Evolutionary conservation across 2,329 filamentous ascomycete species (phyloP).

Genomic region (Curvularia eragrostidis): DNA sequence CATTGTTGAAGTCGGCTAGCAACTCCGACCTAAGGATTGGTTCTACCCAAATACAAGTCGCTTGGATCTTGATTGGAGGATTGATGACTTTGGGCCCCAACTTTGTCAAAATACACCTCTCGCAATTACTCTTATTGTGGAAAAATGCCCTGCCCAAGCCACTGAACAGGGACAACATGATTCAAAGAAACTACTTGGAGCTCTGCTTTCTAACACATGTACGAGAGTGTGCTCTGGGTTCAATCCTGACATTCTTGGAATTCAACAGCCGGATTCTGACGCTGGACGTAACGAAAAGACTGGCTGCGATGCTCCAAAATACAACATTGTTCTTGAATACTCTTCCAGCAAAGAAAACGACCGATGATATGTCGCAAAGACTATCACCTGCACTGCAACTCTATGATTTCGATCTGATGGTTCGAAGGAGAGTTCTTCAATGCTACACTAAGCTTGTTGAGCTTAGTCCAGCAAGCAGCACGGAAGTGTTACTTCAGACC

Average conservation of each 20-base stretch:
- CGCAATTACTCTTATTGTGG: constrained; percentile 91
- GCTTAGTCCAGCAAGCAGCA: constrained; percentile 82
- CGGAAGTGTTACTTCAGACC: constrained; percentile 86
- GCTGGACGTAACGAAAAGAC: constrained; percentile 89
- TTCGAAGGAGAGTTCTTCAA: constrained; percentile 88
- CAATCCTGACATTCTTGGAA: constrained; percentile 88
- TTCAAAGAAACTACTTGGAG: constrained; percentile 82
- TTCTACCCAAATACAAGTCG: constrained; percentile 94
- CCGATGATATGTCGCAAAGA: constrained; percentile 84
- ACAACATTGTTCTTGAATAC: constrained; percentile 89
- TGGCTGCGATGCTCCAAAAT: constrained; percentile 93
- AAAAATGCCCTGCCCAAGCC: constrained; percentile 97
- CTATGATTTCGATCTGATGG: constrained; percentile 90
- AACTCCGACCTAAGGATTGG: constrained; percentile 90
- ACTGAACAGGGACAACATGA: constrained; percentile 87
- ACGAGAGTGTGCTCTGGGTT: constrained; percentile 89
- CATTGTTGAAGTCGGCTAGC: constrained; percentile 88
- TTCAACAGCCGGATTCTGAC: constrained; percentile 93
- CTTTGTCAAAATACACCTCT: constrained; percentile 98
- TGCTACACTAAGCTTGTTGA: constrained; percentile 93
- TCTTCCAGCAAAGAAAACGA: constrained; percentile 80
- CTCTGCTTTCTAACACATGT: constrained; percentile 94
- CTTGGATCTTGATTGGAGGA: constrained; percentile 95
- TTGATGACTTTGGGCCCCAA: constrained; percentile 96
- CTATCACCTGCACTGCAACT: constrained; percentile 86